Conservation (phyloP, 106 monocot genomes). For the Allium cepa region DNA sequence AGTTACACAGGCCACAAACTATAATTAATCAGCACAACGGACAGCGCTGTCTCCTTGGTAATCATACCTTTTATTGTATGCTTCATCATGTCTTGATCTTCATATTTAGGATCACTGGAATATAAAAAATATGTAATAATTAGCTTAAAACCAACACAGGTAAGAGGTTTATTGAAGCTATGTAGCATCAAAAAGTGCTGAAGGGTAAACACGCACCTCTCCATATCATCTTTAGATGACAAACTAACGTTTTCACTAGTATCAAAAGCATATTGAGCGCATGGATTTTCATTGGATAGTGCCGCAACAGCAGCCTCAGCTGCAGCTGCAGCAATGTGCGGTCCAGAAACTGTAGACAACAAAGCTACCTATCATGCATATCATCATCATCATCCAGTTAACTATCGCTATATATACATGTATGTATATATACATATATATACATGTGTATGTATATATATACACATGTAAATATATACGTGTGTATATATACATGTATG, state of each 20-base stretch:
- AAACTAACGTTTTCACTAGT: slow-evolving; percentile 11
- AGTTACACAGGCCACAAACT: background rate
- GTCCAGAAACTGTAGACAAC: slow-evolving; percentile 54
- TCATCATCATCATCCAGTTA: background rate
- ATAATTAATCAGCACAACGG: background rate
- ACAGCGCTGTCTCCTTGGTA: background rate
- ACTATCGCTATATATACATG: background rate
- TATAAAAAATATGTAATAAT: background rate
- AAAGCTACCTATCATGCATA: slow-evolving; percentile 51
- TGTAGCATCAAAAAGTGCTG: background rate
- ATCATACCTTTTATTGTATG: slow-evolving; percentile 31
- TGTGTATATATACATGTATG: too few relatives aligned
- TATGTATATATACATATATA: background rate
- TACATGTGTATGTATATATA: background rate
- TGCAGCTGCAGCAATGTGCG: slow-evolving; percentile 59
- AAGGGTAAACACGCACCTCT: slow-evolving; percentile 20
- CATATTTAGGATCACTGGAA: slow-evolving; percentile 39
- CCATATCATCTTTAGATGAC: slow-evolving; percentile 19
- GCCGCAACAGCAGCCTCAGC: slow-evolving; percentile 55
- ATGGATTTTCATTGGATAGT: slow-evolving; percentile 53
- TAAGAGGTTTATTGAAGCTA: background rate
- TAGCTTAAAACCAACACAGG: background rate
- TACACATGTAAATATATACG: too few relatives aligned
- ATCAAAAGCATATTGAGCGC: slow-evolving; percentile 41
- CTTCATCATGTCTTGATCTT: slow-evolving; percentile 21